phyloP scores from a whole-genome alignment of 108 stramenopile species.

The Nitzschia sp. region DNA sequence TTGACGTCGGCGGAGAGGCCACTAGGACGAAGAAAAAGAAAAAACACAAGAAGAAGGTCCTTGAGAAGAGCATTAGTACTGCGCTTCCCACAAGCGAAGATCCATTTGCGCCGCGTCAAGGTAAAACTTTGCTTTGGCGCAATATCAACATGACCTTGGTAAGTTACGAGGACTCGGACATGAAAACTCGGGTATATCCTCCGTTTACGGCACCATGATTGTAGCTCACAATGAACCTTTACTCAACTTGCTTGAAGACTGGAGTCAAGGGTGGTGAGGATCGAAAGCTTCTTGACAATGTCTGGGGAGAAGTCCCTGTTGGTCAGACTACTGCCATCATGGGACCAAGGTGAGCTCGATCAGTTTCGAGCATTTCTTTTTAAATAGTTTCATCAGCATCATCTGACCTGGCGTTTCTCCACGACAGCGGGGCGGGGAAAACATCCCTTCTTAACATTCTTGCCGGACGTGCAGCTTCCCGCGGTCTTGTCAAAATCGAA shows the following conservation, averaged over 20 bases:
- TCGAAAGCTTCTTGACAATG: slow-evolving; percentile 51
- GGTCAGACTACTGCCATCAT: slow-evolving; percentile 71
- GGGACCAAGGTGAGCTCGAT: slow-evolving; percentile 41
- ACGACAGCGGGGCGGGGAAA: slow-evolving; percentile 73
- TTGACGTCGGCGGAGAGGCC: too few species aligned
- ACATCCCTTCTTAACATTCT: slow-evolving; percentile 82
- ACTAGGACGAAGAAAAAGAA: too few species aligned
- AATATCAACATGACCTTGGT: slow-evolving; percentile 72
- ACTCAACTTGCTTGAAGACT: too few species aligned
- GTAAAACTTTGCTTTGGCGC: slow-evolving; percentile 62
- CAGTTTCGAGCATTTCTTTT: too few species aligned
- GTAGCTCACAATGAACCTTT: too few species aligned
- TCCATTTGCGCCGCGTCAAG: slow-evolving; percentile 69
- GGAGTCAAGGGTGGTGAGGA: slow-evolving; percentile 14
- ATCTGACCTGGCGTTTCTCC: neutral
- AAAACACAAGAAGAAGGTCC: too few species aligned
- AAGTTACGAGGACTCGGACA: too few species aligned
- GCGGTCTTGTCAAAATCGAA: slow-evolving; percentile 41
- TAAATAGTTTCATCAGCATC: neutral
- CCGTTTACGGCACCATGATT: too few species aligned
- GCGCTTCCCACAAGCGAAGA: slow-evolving; percentile 15
- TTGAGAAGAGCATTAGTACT: neutral
- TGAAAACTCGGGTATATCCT: too few species aligned
- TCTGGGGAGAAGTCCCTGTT: slow-evolving; percentile 75
- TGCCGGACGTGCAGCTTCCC: slow-evolving; percentile 57